phyloP scores from a whole-genome alignment of 257 asterid species.

The Solanum bulbocastanum region DNA sequence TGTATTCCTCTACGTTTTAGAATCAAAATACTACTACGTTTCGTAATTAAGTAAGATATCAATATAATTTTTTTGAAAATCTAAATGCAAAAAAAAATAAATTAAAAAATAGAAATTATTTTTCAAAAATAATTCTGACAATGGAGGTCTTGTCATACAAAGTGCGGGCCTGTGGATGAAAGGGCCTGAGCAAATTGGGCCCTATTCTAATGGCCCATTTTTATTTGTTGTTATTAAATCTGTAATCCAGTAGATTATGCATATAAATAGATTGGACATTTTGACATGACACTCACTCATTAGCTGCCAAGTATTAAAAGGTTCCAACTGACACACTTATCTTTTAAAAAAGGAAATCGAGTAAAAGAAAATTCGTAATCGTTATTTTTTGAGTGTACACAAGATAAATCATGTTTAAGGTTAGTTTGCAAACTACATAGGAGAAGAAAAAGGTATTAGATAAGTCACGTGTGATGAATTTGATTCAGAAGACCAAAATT shows the following conservation, averaged over 20 bases:
- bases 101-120: no score
- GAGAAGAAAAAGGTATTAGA: background rate
- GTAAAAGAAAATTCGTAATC: rapidly evolving
- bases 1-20: background rate
- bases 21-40: background rate
- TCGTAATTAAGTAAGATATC: background rate
- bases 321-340: background rate
- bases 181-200: background rate
- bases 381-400: background rate
- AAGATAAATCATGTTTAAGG: rapidly evolving
- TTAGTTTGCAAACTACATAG: background rate
- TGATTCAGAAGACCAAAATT: background rate
- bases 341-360: no score
- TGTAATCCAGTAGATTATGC: background rate
- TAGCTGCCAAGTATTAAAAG: background rate
- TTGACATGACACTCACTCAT: background rate
- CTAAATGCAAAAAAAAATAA: no score
- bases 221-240: background rate
- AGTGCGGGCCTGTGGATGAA: background rate
- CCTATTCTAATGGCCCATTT: background rate
- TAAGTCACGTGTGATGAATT: background rate
- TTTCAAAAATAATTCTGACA: background rate
- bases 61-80: no score
- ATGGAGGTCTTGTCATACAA: background rate
- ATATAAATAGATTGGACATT: background rate